Conservation (phyloP, 75 land plant species). For the Pinus albicaulis region DNA sequence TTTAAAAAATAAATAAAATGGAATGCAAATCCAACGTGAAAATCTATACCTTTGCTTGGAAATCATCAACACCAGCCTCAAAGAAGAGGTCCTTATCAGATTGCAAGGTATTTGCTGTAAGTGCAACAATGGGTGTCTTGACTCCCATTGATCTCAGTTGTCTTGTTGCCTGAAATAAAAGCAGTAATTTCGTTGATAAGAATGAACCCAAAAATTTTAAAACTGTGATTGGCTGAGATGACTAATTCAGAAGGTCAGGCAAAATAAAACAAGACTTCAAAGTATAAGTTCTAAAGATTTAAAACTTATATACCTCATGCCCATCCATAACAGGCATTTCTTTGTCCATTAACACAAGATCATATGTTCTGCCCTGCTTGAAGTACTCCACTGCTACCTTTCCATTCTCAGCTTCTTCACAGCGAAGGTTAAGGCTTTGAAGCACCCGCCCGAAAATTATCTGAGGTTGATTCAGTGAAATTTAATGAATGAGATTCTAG, state of each 20-base stretch:
- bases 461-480: conserved; percentile 9
- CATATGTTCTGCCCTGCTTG: conserved; percentile 41
- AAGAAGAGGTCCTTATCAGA: conserved; percentile 53
- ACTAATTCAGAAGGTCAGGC: background rate
- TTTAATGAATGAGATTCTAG: background rate
- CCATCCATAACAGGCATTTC: conserved; percentile 80
- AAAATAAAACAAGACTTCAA: background rate
- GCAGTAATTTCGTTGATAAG: background rate
- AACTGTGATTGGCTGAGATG: background rate
- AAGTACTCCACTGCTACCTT: conserved; percentile 46
- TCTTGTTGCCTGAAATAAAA: conserved; percentile 41
- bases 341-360: conserved; percentile 61
- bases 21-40: background rate
- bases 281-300: background rate
- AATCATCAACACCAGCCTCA: conserved; percentile 61
- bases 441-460: conserved; percentile 45
- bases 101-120: conserved; percentile 52
- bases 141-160: conserved; percentile 49
- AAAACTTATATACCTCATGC: conserved; percentile 39
- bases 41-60: conserved; percentile 6
- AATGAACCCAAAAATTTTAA: background rate
- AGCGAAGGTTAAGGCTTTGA: conserved; percentile 39
- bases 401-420: conserved; percentile 67
- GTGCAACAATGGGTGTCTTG: conserved; percentile 56
- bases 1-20: too few relatives aligned